Evolutionary conservation across 192 early-diverging fungal species (phyloP).

Genomic region (Mortierella claussenii): DNA sequence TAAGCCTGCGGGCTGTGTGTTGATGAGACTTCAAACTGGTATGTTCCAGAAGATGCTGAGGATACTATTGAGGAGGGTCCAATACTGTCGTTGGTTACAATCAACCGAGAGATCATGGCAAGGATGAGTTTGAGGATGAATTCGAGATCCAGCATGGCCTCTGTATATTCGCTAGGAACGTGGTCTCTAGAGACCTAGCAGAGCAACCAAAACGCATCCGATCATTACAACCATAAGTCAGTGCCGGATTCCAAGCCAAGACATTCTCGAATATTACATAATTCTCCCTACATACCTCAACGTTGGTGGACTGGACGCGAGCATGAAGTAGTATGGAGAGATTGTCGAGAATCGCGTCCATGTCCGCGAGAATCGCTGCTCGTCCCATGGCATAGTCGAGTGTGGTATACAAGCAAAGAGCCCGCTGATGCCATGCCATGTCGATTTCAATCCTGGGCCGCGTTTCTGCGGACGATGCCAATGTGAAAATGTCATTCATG

Average conservation of each 20-base stretch:
- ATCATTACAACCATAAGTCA: no score
- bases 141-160: slow-evolving; percentile 45
- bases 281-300: slow-evolving; percentile 38
- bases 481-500: slow-evolving; percentile 23
- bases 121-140: slow-evolving; percentile 51
- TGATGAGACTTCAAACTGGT: slow-evolving; percentile 27
- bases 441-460: slow-evolving; percentile 33
- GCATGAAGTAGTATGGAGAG: slow-evolving; percentile 36
- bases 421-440: slow-evolving; percentile 56
- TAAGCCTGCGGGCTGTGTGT: slow-evolving; percentile 23
- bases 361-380: slow-evolving; percentile 36
- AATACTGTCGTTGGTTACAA: slow-evolving; percentile 6
- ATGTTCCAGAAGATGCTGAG: not conserved
- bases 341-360: slow-evolving; percentile 33
- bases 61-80: not conserved
- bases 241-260: no score
- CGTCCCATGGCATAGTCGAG: slow-evolving; percentile 57
- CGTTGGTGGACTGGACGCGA: slow-evolving; percentile 31
- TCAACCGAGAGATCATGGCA: slow-evolving; percentile 45
- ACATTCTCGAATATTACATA: no score
- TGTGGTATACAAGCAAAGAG: slow-evolving; percentile 55
- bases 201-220: not conserved
- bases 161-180: slow-evolving; percentile 24
- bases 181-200: slow-evolving; percentile 29
- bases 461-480: not conserved